Base-by-base conservation (phyloP, 306 rosid species). In the Arachis stenosperma region DNA sequence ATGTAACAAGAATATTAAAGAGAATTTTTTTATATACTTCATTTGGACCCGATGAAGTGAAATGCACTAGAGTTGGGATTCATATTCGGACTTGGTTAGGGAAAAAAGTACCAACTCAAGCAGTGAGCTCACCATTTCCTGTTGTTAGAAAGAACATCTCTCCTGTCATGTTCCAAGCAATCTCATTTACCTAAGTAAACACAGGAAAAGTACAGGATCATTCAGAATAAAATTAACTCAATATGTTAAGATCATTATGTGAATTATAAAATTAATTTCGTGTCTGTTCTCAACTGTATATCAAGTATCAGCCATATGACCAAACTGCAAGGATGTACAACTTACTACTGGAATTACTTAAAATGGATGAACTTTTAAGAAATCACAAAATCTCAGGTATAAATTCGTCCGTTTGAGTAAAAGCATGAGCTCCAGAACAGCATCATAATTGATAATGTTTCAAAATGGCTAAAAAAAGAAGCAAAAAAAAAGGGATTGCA, bases 161-260 rank as follows among this genome's bases (percentile, higher is more conserved):
- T 52, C 97, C 96, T 2, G 90, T 89, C 91, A 88, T 91, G 85
- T 89, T 91, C 98, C 98, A 91, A 46, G 98, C 92, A 85, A 93
- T 93, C 82, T 93, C 98, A 81, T 93, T 93, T 37, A 93, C 97
- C 98, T 93, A 79, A 79, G 60, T 69, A 54, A 76, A 59, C 37
- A 48, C 17, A 8, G 52, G 70, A 61, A 69, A 27, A 2, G 5
- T 41, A 68, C 39, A 68, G 47, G 65, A 67, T 40, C 42, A 69
- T 43, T 14, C 76, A 58, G 74, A 3, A 52, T 7, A 57, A 15
- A 68, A 44, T 15, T 14, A n/a, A 48, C 43, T 74, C 14, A 27
- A 67, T 69, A 68, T 37, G 60, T 13, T 36, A 53, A 53, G 3
- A 14, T 15, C 14, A 39, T 61, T 63, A 75, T 44, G 78, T 15